Evolutionary conservation across 495 filamentous ascomycete genomes (phyloP).

Genomic region (Ramalina peruviana): DNA sequence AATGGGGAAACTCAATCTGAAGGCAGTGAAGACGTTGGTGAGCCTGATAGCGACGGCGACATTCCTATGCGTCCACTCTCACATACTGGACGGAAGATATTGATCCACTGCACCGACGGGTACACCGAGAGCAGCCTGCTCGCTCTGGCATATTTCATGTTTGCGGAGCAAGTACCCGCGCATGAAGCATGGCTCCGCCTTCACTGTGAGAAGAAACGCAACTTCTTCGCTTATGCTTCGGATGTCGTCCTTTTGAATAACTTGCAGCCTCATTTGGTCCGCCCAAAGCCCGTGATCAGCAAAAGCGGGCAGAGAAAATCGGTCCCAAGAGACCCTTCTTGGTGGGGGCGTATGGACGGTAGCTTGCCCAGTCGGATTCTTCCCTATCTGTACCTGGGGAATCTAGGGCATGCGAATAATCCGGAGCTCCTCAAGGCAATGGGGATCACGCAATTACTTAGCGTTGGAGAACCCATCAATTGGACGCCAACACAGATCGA

Average conservation of each 20-base stretch:
- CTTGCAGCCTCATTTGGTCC: conserved; percentile 59
- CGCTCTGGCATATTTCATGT: conserved; percentile 82
- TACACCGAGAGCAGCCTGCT: conserved; percentile 90
- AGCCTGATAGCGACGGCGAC: conserved; percentile 45
- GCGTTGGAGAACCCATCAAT: conserved; percentile 78
- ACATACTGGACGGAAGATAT: conserved; percentile 43
- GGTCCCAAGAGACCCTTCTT: conserved; percentile 44
- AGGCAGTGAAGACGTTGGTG: conserved; percentile 23
- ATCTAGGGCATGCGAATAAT: conserved; percentile 85
- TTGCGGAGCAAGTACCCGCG: conserved; percentile 63
- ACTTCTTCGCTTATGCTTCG: conserved; percentile 90
- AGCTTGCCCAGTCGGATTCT: conserved; percentile 78
- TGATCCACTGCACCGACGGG: conserved; percentile 89
- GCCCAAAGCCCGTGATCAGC: conserved; percentile 18
- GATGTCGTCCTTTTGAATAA: conserved; percentile 68
- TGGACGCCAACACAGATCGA: conserved; percentile 59
- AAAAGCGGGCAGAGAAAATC: conserved; percentile 17
- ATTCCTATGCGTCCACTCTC: conserved; percentile 28
- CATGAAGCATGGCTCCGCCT: conserved; percentile 77
- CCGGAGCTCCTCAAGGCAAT: conserved; percentile 63
- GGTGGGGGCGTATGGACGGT: conserved; percentile 77
- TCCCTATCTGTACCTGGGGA: conserved; percentile 93
- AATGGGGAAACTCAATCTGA: conserved; percentile 39
- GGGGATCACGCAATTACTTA: conserved; percentile 77
- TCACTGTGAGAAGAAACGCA: conserved; percentile 66